Evolutionary conservation across 805 yeast species (phyloP).

Genomic region (Kazachstania kunashirensis): DNA sequence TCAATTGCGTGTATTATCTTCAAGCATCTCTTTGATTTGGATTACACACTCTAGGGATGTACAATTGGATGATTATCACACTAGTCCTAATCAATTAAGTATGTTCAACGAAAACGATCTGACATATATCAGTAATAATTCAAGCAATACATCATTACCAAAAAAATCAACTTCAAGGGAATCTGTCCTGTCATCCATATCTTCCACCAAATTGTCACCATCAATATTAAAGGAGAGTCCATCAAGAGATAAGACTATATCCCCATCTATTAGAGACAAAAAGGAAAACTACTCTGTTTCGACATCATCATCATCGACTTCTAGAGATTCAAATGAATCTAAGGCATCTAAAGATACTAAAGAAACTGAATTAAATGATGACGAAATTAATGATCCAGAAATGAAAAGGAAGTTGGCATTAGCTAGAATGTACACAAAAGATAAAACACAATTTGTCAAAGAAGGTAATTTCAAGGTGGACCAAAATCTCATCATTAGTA

Average conservation of each 20-base stretch:
- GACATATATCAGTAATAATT: constrained; percentile 20
- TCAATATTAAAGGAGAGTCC: background rate
- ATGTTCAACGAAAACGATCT: constrained; percentile 33
- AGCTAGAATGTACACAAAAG: constrained; percentile 23
- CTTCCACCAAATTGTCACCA: constrained; percentile 4
- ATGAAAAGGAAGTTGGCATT: constrained; percentile 21
- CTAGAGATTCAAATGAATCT: constrained; percentile 1
- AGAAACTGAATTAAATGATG: constrained; percentile 4
- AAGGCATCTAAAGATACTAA: background rate
- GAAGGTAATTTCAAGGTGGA: constrained; percentile 29
- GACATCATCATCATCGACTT: background rate
- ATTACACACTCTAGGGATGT: constrained; percentile 64
- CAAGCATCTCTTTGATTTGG: constrained; percentile 63
- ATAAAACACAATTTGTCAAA: constrained; percentile 28
- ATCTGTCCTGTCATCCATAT: constrained; percentile 15
- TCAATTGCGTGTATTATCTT: constrained; percentile 62
- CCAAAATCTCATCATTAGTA: constrained; percentile 24
- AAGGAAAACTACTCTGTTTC: constrained; percentile 1
- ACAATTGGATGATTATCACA: constrained; percentile 26
- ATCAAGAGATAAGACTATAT: background rate
- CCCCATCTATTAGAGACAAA: background rate
- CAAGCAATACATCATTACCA: constrained; percentile 22
- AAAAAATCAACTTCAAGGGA: constrained; percentile 19
- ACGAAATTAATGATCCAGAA: constrained; percentile 15
- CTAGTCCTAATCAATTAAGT: constrained; percentile 33